Evolutionary conservation across 176 grass and related monocot genomes (phyloP).

Genomic region (Eleusine indica): DNA sequence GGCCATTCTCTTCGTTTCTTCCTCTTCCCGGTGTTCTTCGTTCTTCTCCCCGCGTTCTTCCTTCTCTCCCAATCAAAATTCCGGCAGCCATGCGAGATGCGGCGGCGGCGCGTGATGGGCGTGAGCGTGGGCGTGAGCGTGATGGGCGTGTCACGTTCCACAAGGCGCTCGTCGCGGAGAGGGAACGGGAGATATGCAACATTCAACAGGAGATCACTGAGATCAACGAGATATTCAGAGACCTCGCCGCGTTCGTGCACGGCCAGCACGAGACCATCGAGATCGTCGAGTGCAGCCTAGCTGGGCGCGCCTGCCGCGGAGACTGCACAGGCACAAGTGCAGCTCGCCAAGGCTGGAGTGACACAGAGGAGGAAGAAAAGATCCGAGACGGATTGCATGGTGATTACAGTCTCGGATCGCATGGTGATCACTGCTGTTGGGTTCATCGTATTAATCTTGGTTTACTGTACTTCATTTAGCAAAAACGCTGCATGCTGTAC

Average conservation of each 20-base stretch:
- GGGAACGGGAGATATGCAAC: constrained; percentile 63
- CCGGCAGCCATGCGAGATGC: too few species aligned
- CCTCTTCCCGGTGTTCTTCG: too few species aligned
- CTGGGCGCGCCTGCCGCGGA: constrained; percentile 32
- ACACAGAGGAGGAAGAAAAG: constrained; percentile 31
- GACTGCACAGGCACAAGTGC: constrained; percentile 37
- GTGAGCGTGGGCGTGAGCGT: too few species aligned
- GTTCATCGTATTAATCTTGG: constrained; percentile 51
- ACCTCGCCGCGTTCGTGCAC: constrained; percentile 50
- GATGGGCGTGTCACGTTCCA: constrained; percentile 29
- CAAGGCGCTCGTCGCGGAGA: constrained; percentile 52
- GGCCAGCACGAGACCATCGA: constrained; percentile 48
- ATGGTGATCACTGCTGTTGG: constrained; percentile 36
- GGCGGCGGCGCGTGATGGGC: too few species aligned
- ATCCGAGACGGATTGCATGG: constrained; percentile 54
- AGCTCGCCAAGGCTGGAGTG: constrained; percentile 39
- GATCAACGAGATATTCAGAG: constrained; percentile 63
- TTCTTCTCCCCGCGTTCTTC: too few species aligned
- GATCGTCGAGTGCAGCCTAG: constrained; percentile 38
- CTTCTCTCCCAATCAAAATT: too few species aligned
- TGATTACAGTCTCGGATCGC: not conserved
- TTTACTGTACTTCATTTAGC: constrained; percentile 44
- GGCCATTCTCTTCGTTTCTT: too few species aligned
- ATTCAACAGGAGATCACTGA: constrained; percentile 57
- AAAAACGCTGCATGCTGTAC: not conserved